Conservation (phyloP, 2,329 filamentous ascomycete genomes). For the Aspergillus latus region DNA sequence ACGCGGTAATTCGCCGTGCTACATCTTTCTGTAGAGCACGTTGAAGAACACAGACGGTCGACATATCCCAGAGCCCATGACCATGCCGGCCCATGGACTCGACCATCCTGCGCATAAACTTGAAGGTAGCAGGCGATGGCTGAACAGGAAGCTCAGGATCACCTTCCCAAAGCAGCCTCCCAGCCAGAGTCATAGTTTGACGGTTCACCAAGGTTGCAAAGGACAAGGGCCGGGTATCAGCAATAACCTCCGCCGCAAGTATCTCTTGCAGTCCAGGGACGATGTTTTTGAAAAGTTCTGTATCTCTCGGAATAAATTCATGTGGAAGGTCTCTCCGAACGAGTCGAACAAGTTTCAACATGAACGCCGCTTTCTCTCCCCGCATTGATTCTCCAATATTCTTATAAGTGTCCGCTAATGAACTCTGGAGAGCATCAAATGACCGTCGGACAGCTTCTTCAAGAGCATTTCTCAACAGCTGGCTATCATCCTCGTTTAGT, state of each 20-base stretch:
- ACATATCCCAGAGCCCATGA: constrained; percentile 76
- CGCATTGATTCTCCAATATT: constrained; percentile 48
- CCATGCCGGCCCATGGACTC: constrained; percentile 69
- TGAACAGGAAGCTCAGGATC: constrained; percentile 72
- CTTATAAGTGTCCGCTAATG: constrained; percentile 45
- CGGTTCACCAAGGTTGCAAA: constrained; percentile 46
- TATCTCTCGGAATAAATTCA: constrained; percentile 40
- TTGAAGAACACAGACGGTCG: constrained; percentile 65
- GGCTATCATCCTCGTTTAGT: constrained; percentile 71
- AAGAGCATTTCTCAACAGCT: constrained; percentile 60
- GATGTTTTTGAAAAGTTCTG: constrained; percentile 58
- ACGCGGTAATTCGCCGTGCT: constrained; percentile 23
- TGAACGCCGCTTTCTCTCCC: constrained; percentile 59
- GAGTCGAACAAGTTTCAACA: constrained; percentile 73
- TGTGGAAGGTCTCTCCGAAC: constrained; percentile 66
- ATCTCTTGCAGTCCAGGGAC: constrained; percentile 64
- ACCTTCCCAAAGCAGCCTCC: constrained; percentile 77
- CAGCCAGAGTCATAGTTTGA: constrained; percentile 54
- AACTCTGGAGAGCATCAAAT: constrained; percentile 54
- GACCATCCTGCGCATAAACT: constrained; percentile 66
- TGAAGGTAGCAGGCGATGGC: constrained; percentile 72
- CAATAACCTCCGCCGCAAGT: constrained; percentile 57
- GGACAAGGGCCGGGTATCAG: constrained; percentile 44
- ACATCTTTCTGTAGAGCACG: constrained; percentile 54
- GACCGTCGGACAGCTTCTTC: constrained; percentile 57